Conservation (phyloP, 768 basidiomycete genomes). For the Pisolithus orientalis region DNA sequence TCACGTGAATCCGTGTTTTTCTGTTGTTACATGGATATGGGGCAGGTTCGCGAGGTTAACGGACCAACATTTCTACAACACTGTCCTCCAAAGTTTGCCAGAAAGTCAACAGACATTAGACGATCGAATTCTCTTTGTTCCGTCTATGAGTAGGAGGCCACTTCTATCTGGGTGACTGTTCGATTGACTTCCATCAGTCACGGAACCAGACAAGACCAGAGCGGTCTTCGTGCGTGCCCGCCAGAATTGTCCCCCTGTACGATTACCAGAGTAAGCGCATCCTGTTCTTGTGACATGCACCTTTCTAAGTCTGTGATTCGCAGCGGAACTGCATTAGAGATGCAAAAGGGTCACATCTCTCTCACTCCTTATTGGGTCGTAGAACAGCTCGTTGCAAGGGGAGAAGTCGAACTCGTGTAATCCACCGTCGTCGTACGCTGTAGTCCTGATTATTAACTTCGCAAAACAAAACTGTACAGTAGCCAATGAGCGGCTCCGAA, state of each 20-base stretch:
- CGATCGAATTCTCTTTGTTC: constrained; percentile 64
- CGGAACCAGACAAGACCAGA: constrained; percentile 65
- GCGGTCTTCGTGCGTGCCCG: constrained; percentile 83
- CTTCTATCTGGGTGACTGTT: not conserved
- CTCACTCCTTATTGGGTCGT: constrained; percentile 71
- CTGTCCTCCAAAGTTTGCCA: constrained; percentile 80
- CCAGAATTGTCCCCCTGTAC: constrained; percentile 58
- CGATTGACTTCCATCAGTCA: constrained; percentile 43
- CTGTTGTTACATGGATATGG: not conserved
- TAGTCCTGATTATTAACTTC: constrained; percentile 1
- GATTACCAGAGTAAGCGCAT: constrained; percentile 58
- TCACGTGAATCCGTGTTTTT: not conserved
- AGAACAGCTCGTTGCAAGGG: constrained; percentile 64
- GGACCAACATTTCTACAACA: constrained; percentile 71
- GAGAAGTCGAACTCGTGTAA: constrained; percentile 73
- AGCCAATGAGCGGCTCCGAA: not conserved
- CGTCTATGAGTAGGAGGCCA: constrained; percentile 59
- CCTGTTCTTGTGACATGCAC: not conserved
- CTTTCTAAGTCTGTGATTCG: not conserved
- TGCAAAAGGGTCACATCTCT: constrained; percentile 79
- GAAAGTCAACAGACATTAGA: constrained; percentile 71
- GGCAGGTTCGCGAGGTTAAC: constrained; percentile 68
- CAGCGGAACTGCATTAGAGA: constrained; percentile 66
- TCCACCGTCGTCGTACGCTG: constrained; percentile 15
- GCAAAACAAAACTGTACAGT: constrained; percentile 9